Conservation (phyloP, 1,284 basidiomycete genomes). For the Vanrija pseudolonga region DNA sequence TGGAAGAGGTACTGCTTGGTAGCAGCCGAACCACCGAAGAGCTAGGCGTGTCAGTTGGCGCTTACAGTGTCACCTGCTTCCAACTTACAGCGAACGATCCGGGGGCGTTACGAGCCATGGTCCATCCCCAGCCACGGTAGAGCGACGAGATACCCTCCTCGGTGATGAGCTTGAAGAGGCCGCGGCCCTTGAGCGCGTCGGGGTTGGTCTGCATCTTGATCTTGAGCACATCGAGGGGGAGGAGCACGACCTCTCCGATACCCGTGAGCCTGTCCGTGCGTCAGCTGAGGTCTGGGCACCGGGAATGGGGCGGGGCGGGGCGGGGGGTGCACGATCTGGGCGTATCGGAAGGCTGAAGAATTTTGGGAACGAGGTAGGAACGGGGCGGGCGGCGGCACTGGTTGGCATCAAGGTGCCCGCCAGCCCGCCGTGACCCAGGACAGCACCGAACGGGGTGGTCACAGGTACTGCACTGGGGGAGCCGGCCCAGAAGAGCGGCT, state of each 20-base stretch:
- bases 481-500: too few species aligned
- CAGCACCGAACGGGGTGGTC: too few species aligned
- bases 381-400: too few species aligned
- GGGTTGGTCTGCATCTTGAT: constrained; percentile 98
- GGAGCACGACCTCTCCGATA: constrained; percentile 93
- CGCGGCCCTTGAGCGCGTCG: constrained; percentile 89
- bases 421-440: too few species aligned
- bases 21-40: constrained; percentile 91
- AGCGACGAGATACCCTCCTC: constrained; percentile 84
- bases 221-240: constrained; percentile 94
- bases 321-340: not conserved
- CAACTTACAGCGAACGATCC: constrained; percentile 82
- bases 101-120: constrained; percentile 94
- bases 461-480: too few species aligned
- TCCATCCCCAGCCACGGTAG: constrained; percentile 99
- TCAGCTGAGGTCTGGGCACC: not conserved
- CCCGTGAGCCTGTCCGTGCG: constrained; percentile 69
- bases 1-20: constrained; percentile 93
- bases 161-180: constrained; percentile 80
- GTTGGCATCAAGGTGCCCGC: too few species aligned
- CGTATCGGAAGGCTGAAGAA: too few species aligned
- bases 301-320: too few species aligned
- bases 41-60: constrained; percentile 51
- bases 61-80: too few species aligned
- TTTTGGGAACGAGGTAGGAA: too few species aligned